These are phyloP conservation scores for Pleurotus salmoneostramineus DNA, from an alignment of 768 basidiomycete genomes.

Conservation along the genomic window DNA sequence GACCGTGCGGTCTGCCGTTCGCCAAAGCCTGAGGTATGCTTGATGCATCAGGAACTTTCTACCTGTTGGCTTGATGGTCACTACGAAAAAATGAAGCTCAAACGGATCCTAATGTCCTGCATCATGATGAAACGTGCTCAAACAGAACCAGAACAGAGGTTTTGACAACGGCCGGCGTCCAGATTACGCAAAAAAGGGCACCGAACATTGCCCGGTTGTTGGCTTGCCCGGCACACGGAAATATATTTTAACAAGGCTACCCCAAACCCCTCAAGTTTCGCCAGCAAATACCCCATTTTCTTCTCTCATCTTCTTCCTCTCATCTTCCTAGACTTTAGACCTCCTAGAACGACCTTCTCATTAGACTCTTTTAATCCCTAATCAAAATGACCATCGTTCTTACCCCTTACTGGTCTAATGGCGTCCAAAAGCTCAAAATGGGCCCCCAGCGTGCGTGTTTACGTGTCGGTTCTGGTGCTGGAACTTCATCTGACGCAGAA, in stretches of 20 bases:
- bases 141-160: not conserved
- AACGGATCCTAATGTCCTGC: not conserved
- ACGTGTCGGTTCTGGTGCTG: slow-evolving; percentile 2
- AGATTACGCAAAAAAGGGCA: slow-evolving; percentile 4
- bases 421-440: slow-evolving; percentile 66
- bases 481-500: slow-evolving; percentile 8
- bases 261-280: not conserved
- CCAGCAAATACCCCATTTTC: not conserved
- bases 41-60: not conserved
- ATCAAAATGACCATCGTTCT: slow-evolving; percentile 54
- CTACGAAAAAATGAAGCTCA: not conserved
- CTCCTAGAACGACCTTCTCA: slow-evolving; percentile 1
- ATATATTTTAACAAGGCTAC: slow-evolving; percentile 1
- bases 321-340: not conserved
- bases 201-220: slow-evolving; percentile 6
- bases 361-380: not conserved
- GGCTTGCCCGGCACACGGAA: not conserved
- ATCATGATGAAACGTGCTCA: slow-evolving; percentile 1
- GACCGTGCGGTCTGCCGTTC: too few species aligned
- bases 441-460: slow-evolving; percentile 48
- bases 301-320: not conserved
- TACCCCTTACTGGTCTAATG: slow-evolving; percentile 70
- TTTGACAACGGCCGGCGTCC: slow-evolving; percentile 1
- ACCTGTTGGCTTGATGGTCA: not conserved
- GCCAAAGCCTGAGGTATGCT: not conserved